Evolutionary conservation across 768 basidiomycete genomes (phyloP), one percentile per base, ranked within the genome.

Genomic region (Russula compacta): DNA sequence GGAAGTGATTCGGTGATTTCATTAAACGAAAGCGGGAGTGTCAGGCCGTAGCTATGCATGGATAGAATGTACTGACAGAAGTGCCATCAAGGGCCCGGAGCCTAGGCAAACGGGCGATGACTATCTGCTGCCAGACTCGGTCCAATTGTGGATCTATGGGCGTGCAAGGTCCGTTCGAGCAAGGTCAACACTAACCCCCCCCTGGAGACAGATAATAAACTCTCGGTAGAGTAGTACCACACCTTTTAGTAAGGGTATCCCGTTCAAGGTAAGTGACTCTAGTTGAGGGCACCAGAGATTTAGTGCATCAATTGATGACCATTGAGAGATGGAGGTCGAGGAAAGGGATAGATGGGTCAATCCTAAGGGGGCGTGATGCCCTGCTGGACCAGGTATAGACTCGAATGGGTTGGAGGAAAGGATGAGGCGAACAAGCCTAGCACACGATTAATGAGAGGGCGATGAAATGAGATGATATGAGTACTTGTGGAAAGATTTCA

Each of bases 251-350:
- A 93, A 69, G 7, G 89, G 84, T 67, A 89, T 92, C 42, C 82
- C 82, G 47, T 72, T 73, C 61, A 90, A 65, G 48, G 81, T 78
- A 40, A 93, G 76, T 15, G 79, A 79, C 67, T 83, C 76, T 11
- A 95, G 75, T 56, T 70, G 60, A 15, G 91, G 90, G 66, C 84
- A 83, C 89, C 90, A 92, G 17, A 65, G 68, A 19, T 79, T 74
- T 47, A 95, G 69, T 1, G 79, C 78, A 70, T 92, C 87, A 50
- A 93, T 72, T 63, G 78, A 79, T 48, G 67, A 61, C 91, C 89
- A 92, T 19, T 75, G 63, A 15, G 69, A 61, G 44, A 95, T 71
- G 2, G 66, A 69, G 69, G 92, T 93, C 60, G 72, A 74, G 46
- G 85, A 81, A 57, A 94, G 72, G 5, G 83, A 82, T 15, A 94